These are phyloP conservation scores for Plasmodium sp. DNA, from an alignment of 169 alveolate species.

Conservation along the genomic window DNA sequence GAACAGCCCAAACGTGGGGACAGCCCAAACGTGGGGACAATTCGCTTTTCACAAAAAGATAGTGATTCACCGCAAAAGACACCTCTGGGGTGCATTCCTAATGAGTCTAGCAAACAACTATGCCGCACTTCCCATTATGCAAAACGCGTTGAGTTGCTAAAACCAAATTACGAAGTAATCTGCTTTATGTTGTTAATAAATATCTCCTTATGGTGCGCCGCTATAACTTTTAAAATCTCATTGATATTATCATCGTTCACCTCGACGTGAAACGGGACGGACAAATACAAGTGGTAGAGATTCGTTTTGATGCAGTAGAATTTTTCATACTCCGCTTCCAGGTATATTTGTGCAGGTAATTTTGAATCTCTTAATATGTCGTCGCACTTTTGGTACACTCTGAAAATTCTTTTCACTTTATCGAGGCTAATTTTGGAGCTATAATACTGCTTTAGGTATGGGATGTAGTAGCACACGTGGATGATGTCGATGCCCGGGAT, in stretches of 20 bases:
- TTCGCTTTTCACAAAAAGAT: not conserved
- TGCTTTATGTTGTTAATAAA: slow-evolving; percentile 71
- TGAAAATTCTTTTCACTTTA: slow-evolving; percentile 35
- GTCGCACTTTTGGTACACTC: slow-evolving; percentile 73
- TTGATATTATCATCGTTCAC: slow-evolving; percentile 64
- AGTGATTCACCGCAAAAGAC: not conserved
- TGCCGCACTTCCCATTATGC: not conserved
- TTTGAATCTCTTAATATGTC: slow-evolving; percentile 58
- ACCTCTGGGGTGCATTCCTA: not conserved
- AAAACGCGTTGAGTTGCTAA: not conserved
- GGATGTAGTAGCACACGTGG: slow-evolving; percentile 70
- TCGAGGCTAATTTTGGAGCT: slow-evolving; percentile 39
- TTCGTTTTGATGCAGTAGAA: slow-evolving; percentile 57
- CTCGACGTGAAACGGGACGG: slow-evolving; percentile 63
- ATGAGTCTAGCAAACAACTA: not conserved
- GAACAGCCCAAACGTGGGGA: no score
- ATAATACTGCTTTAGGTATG: slow-evolving; percentile 65
- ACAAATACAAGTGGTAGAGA: slow-evolving; percentile 53
- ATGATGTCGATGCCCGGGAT: slow-evolving; percentile 46
- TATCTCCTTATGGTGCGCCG: slow-evolving; percentile 65
- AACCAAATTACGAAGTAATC: slow-evolving; percentile 4
- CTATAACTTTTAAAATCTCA: slow-evolving; percentile 68
- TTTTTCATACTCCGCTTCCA: slow-evolving; percentile 61
- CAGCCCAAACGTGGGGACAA: not conserved
- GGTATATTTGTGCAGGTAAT: slow-evolving; percentile 69